A percentile compares a stretch with the other conserved stretches of the same genome.
Conservation (phyloP, 139 green algal species). For the Monoraphidium neglectum region DNA sequence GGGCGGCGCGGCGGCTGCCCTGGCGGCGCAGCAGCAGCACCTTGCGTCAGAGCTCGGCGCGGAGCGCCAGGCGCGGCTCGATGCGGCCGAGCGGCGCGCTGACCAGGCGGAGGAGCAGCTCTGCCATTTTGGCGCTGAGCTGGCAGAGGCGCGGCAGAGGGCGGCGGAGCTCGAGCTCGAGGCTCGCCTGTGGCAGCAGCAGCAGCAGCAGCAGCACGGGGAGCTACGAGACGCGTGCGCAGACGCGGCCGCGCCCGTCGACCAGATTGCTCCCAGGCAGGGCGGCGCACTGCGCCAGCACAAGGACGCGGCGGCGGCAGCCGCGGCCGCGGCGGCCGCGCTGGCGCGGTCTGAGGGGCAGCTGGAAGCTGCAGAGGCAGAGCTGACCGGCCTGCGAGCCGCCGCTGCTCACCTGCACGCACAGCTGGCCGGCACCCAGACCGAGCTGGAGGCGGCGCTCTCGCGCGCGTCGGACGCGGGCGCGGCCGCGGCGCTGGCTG, state of each 20-base stretch:
- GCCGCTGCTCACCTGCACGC: too few species aligned
- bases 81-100: too few species aligned
- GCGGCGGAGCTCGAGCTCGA: constrained; percentile 13
- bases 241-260: too few species aligned
- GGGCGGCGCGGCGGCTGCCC: background rate
- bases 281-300: background rate
- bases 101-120: too few species aligned
- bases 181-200: constrained; percentile 7
- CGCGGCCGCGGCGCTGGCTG: too few species aligned
- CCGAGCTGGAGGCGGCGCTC: too few species aligned
- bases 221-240: background rate
- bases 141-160: constrained; percentile 8
- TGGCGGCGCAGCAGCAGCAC: background rate
- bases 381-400: constrained; percentile 2
- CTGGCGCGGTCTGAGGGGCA: constrained; percentile 7
- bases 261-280: background rate
- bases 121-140: too few species aligned
- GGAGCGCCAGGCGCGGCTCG: too few species aligned
- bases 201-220: constrained; percentile 9
- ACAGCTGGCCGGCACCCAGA: too few species aligned
- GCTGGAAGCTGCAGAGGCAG: constrained; percentile 21
- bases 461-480: too few species aligned
- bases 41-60: background rate
- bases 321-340: background rate
- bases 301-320: background rate